Percentiles rank a stretch among this genome's conserved stretches.
Conservation (phyloP, 257 asterid species). For the Solanum paucissectum region DNA sequence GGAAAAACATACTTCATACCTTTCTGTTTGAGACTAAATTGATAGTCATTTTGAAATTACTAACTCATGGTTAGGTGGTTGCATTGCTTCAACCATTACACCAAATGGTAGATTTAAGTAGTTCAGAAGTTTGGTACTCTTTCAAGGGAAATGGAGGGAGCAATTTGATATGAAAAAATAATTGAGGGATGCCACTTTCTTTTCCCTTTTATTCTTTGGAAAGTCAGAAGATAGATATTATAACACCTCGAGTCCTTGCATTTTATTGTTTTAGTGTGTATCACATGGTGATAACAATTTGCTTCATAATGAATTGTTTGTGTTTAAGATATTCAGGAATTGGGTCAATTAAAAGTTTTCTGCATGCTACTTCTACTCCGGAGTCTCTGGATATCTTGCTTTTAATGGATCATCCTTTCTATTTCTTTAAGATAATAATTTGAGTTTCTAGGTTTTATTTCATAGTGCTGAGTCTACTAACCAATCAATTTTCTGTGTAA, state of each 20-base stretch:
- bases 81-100: background rate
- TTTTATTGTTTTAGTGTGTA: background rate
- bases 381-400: background rate
- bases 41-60: background rate
- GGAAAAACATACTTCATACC: background rate
- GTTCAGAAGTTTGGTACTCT: background rate
- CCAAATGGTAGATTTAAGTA: background rate
- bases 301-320: background rate
- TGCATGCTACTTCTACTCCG: background rate
- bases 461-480: background rate
- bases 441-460: background rate
- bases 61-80: background rate
- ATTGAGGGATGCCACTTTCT: background rate
- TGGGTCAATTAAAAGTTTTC: background rate
- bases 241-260: background rate
- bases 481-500: background rate
- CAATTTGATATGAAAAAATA: background rate
- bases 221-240: background rate
- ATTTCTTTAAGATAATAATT: background rate
- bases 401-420: background rate
- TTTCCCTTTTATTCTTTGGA: background rate
- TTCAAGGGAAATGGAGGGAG: background rate
- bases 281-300: background rate
- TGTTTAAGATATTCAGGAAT: background rate
- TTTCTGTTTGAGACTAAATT: background rate